Percentiles rank a stretch among this genome's conserved stretches.
These are phyloP conservation scores for Hypoxylon fuscum DNA, from an alignment of 495 filamentous ascomycete species.

Conservation along the genomic window DNA sequence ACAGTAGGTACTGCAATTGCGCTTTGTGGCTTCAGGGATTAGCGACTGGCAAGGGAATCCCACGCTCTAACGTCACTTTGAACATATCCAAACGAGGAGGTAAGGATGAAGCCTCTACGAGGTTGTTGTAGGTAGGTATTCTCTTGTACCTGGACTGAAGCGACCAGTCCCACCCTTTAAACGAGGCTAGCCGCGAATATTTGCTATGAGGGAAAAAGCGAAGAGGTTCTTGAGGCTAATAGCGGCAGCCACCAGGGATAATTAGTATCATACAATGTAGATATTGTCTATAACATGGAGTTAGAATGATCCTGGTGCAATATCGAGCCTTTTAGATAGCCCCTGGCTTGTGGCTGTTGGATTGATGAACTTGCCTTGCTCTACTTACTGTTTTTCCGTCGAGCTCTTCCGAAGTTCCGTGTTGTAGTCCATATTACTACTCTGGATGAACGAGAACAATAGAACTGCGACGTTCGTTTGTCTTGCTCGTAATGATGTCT, in stretches of 20 bases:
- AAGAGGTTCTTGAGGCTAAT: background rate
- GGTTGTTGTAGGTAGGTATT: conserved; percentile 12
- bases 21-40: conserved; percentile 3
- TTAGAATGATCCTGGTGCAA: conserved; percentile 9
- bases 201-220: no score
- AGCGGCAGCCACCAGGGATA: background rate
- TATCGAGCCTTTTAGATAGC: conserved; percentile 5
- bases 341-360: conserved; percentile 11
- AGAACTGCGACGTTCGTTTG: no score
- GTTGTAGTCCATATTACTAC: background rate
- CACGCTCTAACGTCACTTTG: conserved; percentile 3
- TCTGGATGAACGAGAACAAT: background rate
- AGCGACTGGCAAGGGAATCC: conserved; percentile 9
- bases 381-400: conserved; percentile 1
- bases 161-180: conserved; percentile 6
- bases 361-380: background rate
- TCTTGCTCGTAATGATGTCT: background rate
- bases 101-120: conserved; percentile 8
- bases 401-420: background rate
- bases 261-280: background rate
- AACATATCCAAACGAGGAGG: conserved; percentile 11
- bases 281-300: background rate
- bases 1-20: conserved; percentile 4
- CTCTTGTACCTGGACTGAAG: conserved; percentile 12
- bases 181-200: background rate